Percentiles rank a stretch among this genome's conserved stretches.
Evolutionary conservation across 176 grass and related monocot genomes (phyloP).

Genomic region (Lolium multiflorum): DNA sequence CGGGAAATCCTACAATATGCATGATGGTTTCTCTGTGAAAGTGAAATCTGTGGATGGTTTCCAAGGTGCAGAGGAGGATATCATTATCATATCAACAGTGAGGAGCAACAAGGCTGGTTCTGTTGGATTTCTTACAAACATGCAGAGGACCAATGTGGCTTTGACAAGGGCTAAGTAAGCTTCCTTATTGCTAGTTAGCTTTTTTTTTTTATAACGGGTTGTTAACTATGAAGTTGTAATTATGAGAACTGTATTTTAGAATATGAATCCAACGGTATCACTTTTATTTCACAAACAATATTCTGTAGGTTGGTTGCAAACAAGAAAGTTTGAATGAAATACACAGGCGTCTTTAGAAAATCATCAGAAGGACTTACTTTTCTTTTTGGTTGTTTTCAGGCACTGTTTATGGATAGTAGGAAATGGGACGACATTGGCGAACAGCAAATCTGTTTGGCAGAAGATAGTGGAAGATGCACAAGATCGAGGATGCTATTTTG

Average conservation of each 20-base stretch:
- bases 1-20: constrained; percentile 30
- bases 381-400: neutral
- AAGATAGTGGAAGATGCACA: constrained; percentile 43
- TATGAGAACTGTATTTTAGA: neutral
- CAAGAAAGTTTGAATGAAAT: too few relatives aligned
- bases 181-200: too few relatives aligned
- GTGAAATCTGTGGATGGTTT: constrained; percentile 65
- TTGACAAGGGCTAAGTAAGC: constrained; percentile 66
- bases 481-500: constrained; percentile 40
- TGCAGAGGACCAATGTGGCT: constrained; percentile 66
- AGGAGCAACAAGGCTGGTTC: constrained; percentile 56
- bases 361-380: neutral
- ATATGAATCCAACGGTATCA: neutral
- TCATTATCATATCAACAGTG: constrained; percentile 72
- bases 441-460: constrained; percentile 48
- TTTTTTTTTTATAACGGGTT: too few relatives aligned
- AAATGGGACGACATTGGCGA: constrained; percentile 45
- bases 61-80: constrained; percentile 64
- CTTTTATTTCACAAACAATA: neutral
- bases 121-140: constrained; percentile 61
- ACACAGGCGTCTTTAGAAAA: neutral
- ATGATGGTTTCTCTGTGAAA: constrained; percentile 45
- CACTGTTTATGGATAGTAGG: constrained; percentile 61
- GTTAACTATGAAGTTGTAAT: too few relatives aligned
- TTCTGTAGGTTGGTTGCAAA: neutral